Conservation (phyloP, 2,329 filamentous ascomycete genomes). For the Alternaria tenuissima region DNA sequence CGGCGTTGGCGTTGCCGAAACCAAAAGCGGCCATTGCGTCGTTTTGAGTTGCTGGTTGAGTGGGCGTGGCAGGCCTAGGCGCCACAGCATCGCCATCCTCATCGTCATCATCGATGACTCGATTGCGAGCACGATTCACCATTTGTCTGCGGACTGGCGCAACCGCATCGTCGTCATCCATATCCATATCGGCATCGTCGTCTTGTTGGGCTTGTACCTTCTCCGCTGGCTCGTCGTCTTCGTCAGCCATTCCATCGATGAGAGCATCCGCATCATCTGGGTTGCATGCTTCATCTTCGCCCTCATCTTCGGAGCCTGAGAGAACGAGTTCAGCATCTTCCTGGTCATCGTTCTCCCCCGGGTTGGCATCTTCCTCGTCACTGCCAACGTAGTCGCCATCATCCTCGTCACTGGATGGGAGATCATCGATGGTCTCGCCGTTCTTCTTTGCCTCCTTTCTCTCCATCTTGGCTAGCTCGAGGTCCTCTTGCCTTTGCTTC, state of each 20-base stretch:
- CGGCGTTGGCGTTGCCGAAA: conserved; percentile 48
- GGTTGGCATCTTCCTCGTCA: conserved; percentile 58
- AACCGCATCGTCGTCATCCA: conserved; percentile 54
- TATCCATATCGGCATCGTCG: conserved; percentile 54
- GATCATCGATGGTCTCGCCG: conserved; percentile 53
- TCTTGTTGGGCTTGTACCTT: conserved; percentile 23
- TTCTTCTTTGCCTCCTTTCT: conserved; percentile 74
- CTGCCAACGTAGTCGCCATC: conserved; percentile 60
- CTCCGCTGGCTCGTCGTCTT: conserved; percentile 39
- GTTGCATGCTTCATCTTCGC: conserved; percentile 25
- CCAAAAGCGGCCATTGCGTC: conserved; percentile 51
- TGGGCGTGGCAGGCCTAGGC: conserved; percentile 26
- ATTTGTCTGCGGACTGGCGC: conserved; percentile 61
- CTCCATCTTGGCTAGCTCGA: conserved; percentile 80
- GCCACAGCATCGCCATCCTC: conserved; percentile 44
- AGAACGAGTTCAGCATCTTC: conserved; percentile 36
- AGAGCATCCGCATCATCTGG: conserved; percentile 40
- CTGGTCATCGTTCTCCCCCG: conserved; percentile 48
- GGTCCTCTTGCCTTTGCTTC: conserved; percentile 80
- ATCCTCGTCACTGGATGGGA: conserved; percentile 62
- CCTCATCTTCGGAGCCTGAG: conserved; percentile 42
- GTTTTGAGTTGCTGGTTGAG: conserved; percentile 37
- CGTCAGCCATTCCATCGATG: conserved; percentile 54
- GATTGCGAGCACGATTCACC: conserved; percentile 54
- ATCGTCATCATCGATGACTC: conserved; percentile 73